These are phyloP conservation scores for Chiua virens DNA, from an alignment of 768 basidiomycete species.

Conservation along the genomic window DNA sequence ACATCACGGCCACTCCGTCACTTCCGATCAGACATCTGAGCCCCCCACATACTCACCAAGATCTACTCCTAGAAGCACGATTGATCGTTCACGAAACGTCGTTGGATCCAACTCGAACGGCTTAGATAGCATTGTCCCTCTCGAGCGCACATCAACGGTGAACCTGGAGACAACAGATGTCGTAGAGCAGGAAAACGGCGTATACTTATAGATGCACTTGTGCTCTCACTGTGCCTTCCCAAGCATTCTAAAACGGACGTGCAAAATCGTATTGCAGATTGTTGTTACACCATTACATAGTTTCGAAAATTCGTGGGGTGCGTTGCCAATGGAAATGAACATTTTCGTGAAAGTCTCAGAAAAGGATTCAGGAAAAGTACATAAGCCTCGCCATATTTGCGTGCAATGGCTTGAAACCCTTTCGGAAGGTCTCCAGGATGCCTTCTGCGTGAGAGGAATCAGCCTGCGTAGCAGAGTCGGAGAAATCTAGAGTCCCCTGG, in stretches of 20 bases:
- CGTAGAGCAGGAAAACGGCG: constrained; percentile 15
- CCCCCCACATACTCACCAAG: neutral
- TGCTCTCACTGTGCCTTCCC: too few species aligned
- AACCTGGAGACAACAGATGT: neutral
- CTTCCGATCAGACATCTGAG: constrained; percentile 18
- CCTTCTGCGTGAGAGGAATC: constrained; percentile 42
- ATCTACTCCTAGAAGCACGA: neutral
- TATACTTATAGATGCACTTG: constrained; percentile 26
- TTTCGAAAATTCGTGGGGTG: too few species aligned
- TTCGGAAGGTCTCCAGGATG: constrained; percentile 49
- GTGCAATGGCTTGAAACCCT: constrained; percentile 58
- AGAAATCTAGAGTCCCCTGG: constrained; percentile 52
- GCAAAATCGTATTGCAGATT: neutral
- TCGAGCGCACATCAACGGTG: neutral
- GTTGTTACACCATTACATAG: neutral
- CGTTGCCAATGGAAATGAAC: too few species aligned
- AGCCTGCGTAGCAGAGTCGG: constrained; percentile 54
- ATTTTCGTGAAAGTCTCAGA: too few species aligned
- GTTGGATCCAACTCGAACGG: constrained; percentile 13
- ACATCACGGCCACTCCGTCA: constrained; percentile 56
- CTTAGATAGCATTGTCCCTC: constrained; percentile 7
- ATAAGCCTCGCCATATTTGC: constrained; percentile 48
- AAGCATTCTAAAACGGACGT: neutral
- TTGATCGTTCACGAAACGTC: constrained; percentile 2
- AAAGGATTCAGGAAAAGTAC: constrained; percentile 52